Conservation (phyloP, 2,329 filamentous ascomycete genomes). For the Pseudogymnoascus sp. region DNA sequence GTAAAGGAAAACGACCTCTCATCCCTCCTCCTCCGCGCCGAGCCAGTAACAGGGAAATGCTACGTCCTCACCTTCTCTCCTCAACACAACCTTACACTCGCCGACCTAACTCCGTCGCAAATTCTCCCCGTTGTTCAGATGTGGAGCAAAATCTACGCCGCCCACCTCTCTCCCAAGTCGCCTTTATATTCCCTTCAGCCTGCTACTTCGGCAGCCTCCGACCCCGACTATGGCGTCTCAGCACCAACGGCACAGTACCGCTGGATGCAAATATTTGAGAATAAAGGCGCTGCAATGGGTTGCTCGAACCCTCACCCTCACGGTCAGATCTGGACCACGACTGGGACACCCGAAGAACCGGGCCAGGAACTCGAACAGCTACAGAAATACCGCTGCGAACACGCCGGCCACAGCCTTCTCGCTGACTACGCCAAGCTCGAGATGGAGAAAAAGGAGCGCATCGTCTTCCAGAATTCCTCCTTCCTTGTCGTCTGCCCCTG, state of each 20-base stretch:
- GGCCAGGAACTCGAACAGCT: conserved; percentile 70
- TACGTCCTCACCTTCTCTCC: conserved; percentile 94
- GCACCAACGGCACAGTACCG: conserved; percentile 68
- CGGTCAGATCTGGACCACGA: conserved; percentile 94
- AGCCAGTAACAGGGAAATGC: conserved; percentile 88
- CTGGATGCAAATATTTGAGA: conserved; percentile 99
- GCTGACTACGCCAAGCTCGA: conserved; percentile 84
- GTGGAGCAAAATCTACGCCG: conserved; percentile 85
- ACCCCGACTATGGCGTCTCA: conserved; percentile 36
- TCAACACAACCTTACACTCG: conserved; percentile 82
- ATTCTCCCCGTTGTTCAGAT: conserved; percentile 79
- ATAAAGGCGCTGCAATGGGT: conserved; percentile 96
- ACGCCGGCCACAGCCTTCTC: conserved; percentile 68
- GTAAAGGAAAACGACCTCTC: conserved; percentile 47
- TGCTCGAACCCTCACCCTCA: conserved; percentile 98
- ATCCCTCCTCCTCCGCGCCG: conserved; percentile 68
- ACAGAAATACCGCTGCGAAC: conserved; percentile 65
- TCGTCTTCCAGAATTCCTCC: conserved; percentile 77
- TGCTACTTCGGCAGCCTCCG: conserved; percentile 34
- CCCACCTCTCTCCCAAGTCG: conserved; percentile 66
- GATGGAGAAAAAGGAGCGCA: conserved; percentile 68
- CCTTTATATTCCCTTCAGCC: conserved; percentile 44
- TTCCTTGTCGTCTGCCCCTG: conserved; percentile 90
- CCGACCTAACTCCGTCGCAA: conserved; percentile 70
- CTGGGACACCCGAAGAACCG: conserved; percentile 82